Evolutionary conservation across 495 filamentous ascomycete species (phyloP), one percentile per base, ranked within the genome.

Genomic region (Aspergillus bertholletiae): DNA sequence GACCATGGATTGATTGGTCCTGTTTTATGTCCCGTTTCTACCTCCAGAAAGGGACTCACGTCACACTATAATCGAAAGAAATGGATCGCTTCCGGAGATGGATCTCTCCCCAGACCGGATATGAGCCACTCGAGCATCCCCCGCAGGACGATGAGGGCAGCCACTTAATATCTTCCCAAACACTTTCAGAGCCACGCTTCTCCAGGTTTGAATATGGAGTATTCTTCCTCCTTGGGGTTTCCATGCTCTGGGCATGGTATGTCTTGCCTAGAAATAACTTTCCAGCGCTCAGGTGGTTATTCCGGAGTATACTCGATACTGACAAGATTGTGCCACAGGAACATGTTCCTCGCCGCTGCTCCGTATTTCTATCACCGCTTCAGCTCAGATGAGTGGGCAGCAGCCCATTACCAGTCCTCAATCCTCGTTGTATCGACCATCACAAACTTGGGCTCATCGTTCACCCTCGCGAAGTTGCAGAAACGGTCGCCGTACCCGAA

Each of bases 221-320:
- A 50, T 99, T 97, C 68, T 71, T 87, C 51, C 70, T 96, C n/a
- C 78, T 97, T 20, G 94, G 94, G 44, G 76, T 95, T 17, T 87
- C 92, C 20, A 97, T 96, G 95, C 79, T 97, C 54, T 97, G 92
- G 92, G 89, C 92, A 30, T 97, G 92, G 92, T 97, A 84, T 63
- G 85, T 67, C 40, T 44, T 37, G 34, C 55, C 49, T 22, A 12
- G 11, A 5, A 21, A 22, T 21, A 21, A 18, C 39, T 43, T 17
- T 18, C n/a, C n/a, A n/a, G n/a, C n/a, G n/a, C n/a, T 21, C 22
- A 17, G 13, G 6, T 37, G 34, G 17, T 12, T 37, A 15, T 3
- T 37, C 5, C 34, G 0, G 8, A 17, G 3, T 43, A 43, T 20
- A 43, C 39, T 9, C 20, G 39, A 43, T 20, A 3, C 39, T 51